phyloP scores from a whole-genome alignment of 2,329 filamentous ascomycete species.

The Fonsecaea erecta region DNA sequence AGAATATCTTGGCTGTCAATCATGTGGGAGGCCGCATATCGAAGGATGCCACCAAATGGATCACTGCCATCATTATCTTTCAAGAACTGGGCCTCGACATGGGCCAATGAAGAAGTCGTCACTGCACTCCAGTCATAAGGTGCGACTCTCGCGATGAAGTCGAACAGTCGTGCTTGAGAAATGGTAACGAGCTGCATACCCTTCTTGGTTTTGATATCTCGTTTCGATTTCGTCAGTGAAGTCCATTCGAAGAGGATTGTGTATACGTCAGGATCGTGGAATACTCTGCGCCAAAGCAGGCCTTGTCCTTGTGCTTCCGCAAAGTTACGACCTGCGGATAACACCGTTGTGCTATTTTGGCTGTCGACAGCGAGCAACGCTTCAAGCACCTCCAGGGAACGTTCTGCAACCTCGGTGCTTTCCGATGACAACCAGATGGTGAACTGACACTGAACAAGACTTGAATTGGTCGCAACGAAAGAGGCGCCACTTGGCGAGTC shows the following conservation, averaged over 20 bases:
- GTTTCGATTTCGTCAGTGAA: conserved; percentile 48
- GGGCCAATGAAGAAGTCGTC: conserved; percentile 55
- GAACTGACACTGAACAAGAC: conserved; percentile 60
- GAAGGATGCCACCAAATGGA: conserved; percentile 35
- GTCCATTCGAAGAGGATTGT: conserved; percentile 57
- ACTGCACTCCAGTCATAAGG: conserved; percentile 61
- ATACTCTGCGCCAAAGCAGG: conserved; percentile 66
- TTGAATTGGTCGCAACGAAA: conserved; percentile 61
- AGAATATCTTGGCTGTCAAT: conserved; percentile 36
- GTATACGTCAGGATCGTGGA: conserved; percentile 65
- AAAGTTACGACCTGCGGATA: conserved; percentile 35
- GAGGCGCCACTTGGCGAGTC: conserved; percentile 59
- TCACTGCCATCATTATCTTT: conserved; percentile 33
- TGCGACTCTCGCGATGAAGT: conserved; percentile 60
- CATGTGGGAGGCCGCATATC: conserved; percentile 35
- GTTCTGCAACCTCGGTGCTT: conserved; percentile 60
- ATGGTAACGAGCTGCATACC: conserved; percentile 58
- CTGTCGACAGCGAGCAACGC: conserved; percentile 59
- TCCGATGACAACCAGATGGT: conserved; percentile 63
- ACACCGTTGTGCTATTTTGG: conserved; percentile 41
- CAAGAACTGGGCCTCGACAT: conserved; percentile 54
- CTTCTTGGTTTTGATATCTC: conserved; percentile 46
- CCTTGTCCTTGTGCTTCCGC: conserved; percentile 52
- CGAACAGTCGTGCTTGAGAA: conserved; percentile 64
- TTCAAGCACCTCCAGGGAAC: conserved; percentile 58